Evolutionary conservation across 75 land plant genomes (phyloP).

Genomic region (Isoetes taiwanensis): DNA sequence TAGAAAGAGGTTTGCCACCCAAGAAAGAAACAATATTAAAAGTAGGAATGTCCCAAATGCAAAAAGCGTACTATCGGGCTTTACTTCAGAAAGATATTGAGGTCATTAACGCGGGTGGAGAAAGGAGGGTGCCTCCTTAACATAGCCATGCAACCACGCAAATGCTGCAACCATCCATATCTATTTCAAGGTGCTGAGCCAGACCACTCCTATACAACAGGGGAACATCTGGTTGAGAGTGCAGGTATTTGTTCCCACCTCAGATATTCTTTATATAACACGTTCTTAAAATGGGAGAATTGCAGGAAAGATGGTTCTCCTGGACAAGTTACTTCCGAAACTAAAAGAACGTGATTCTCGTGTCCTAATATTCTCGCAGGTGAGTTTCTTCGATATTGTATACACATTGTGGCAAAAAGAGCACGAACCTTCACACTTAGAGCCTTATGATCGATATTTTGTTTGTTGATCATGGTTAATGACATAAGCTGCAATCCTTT

Average conservation of each 20-base stretch:
- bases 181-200: constrained; percentile 98
- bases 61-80: constrained; percentile 79
- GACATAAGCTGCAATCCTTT: no score
- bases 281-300: not conserved
- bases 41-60: constrained; percentile 97
- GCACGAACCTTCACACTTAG: not conserved
- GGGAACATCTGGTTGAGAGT: constrained; percentile 82
- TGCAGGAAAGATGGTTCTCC: constrained; percentile 94
- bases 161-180: constrained; percentile 98
- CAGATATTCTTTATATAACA: no score
- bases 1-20: constrained; percentile 96
- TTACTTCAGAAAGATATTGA: constrained; percentile 93
- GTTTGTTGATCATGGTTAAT: no score
- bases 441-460: not conserved
- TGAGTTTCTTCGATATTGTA: constrained; percentile 9
- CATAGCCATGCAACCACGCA: constrained; percentile 94
- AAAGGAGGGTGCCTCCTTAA: constrained; percentile 81
- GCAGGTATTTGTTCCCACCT: no score
- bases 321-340: constrained; percentile 92
- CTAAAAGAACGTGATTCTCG: constrained; percentile 91
- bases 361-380: constrained; percentile 96
- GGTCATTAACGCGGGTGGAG: constrained; percentile 94
- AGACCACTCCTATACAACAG: constrained; percentile 91
- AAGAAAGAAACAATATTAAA: constrained; percentile 99
- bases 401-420: not conserved